Base-by-base conservation (phyloP, 1,139 yeast genomes). In the Diutina rugosa region DNA sequence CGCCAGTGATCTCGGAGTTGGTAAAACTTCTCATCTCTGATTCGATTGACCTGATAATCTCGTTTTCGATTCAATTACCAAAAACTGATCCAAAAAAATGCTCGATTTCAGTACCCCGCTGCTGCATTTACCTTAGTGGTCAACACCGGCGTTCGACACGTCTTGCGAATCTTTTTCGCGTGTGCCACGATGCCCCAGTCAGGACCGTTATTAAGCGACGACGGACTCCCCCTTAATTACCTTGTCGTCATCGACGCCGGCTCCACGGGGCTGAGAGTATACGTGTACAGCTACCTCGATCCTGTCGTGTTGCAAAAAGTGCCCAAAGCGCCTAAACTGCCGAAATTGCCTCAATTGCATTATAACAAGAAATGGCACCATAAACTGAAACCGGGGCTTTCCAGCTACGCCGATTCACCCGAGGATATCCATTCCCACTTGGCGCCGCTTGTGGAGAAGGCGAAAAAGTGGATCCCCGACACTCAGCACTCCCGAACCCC, bases 231-330 rank as follows among this genome's bases (percentile, higher is more conserved):
- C 0, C 81, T 78, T 60, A 84, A 84, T 64, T 87, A 85, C 66
- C 80, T 87, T 2, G 80, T 89, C 1, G 77, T 89, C 10, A 82
- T 89, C 26, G 96, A 89, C 65, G 87, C 95, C 0, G 96, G 96
- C 0, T 86, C 95, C 1, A 83, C 82, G 54, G 96, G 96, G 0
- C 84, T 95, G 0, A 71, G 96, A 16, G 87, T 87, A 0, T 86
- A 79, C 63, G 78, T 89, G 2, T 89, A 89, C 67, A 77, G 78
- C 58, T 87, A 90, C 87, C 71, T 81, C 46, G 81, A 82, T 59
- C 79, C 81, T 0, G 8, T 14, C 12, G 38, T 38, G 38, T 38
- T 10, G n/a, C 35, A 12, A 14, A 28, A 5, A n/a, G 16, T 14
- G 32, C 3, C 48, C 49, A 21, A 35, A 9, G 14, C 41, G 26